A percentile compares a stretch with the other conserved stretches of the same genome.
Evolutionary conservation across 129 eudicot species (phyloP).

Genomic region (Heracleum sosnowskyi): DNA sequence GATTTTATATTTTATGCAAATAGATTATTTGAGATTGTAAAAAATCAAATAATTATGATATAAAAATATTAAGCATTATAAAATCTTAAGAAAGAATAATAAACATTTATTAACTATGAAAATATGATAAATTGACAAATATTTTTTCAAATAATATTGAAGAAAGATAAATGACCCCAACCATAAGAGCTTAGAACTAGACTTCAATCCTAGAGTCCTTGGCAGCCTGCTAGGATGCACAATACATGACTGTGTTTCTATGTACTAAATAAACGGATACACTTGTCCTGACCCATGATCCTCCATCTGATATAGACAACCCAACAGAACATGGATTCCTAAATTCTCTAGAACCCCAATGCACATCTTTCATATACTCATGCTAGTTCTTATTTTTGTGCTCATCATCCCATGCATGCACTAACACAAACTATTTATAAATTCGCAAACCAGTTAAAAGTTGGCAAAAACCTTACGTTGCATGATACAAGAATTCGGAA

Average conservation of each 20-base stretch:
- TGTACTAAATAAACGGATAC: neutral
- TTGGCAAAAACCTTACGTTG: slow-evolving; percentile 45
- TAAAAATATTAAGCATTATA: too few relatives aligned
- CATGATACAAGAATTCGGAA: slow-evolving; percentile 65
- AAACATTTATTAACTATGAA: too few relatives aligned
- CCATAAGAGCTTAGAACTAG: neutral
- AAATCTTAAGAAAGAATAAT: too few relatives aligned
- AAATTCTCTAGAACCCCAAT: neutral
- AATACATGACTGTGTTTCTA: neutral
- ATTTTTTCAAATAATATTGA: too few relatives aligned
- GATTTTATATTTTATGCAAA: too few relatives aligned
- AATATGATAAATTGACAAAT: too few relatives aligned
- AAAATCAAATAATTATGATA: too few relatives aligned
- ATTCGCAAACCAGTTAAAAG: neutral
- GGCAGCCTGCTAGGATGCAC: neutral
- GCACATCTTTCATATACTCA: neutral
- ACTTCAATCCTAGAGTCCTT: neutral
- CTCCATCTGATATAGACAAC: neutral
- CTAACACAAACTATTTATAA: neutral
- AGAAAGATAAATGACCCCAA: neutral
- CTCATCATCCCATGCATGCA: neutral
- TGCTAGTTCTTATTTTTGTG: neutral
- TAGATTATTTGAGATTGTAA: too few relatives aligned
- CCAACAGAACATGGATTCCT: neutral
- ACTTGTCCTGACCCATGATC: neutral